Percentiles rank a stretch among this genome's conserved stretches.
These are phyloP conservation scores for Penicillium rolfsii DNA, from an alignment of 2,329 filamentous ascomycete species.

Conservation along the genomic window DNA sequence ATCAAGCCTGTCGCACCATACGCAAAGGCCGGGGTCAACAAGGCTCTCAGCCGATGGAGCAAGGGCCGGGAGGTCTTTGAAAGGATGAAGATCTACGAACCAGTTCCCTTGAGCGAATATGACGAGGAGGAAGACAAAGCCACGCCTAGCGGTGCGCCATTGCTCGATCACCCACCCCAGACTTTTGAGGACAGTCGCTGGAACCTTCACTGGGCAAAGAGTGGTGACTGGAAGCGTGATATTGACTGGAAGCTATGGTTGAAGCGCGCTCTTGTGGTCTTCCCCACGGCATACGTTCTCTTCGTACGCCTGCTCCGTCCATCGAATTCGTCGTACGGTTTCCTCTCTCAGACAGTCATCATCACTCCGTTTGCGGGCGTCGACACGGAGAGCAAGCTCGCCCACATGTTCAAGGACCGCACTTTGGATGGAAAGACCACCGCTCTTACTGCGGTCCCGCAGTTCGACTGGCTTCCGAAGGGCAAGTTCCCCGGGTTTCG, in stretches of 20 bases:
- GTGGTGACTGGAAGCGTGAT: conserved; percentile 9
- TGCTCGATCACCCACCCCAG: conserved; percentile 15
- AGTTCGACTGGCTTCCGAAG: conserved; percentile 27
- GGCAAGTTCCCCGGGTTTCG: conserved; percentile 23
- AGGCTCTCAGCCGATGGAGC: conserved; percentile 5
- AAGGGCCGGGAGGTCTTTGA: conserved; percentile 12
- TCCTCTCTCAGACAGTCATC: conserved; percentile 26
- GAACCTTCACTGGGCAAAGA: conserved; percentile 10
- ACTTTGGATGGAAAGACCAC: conserved; percentile 21
- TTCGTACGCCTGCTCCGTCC: conserved; percentile 35
- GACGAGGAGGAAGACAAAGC: conserved; percentile 22
- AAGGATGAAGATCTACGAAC: conserved; percentile 20
- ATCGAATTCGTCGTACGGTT: conserved; percentile 24
- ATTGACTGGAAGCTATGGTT: conserved; percentile 14
- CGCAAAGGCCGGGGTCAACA: neutral
- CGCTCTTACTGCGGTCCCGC: conserved; percentile 17
- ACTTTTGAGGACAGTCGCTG: conserved; percentile 7
- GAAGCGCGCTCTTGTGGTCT: conserved; percentile 27
- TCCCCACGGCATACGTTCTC: conserved; percentile 28
- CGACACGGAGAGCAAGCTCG: conserved; percentile 18
- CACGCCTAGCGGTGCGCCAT: conserved; percentile 10
- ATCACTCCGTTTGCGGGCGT: conserved; percentile 24
- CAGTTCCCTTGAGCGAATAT: conserved; percentile 22
- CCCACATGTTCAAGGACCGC: conserved; percentile 16
- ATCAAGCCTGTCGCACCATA: conserved; percentile 9